Evolutionary conservation across 768 basidiomycete genomes (phyloP), one percentile per base, ranked within the genome.

Genomic region (Hemileccinum impolitum): DNA sequence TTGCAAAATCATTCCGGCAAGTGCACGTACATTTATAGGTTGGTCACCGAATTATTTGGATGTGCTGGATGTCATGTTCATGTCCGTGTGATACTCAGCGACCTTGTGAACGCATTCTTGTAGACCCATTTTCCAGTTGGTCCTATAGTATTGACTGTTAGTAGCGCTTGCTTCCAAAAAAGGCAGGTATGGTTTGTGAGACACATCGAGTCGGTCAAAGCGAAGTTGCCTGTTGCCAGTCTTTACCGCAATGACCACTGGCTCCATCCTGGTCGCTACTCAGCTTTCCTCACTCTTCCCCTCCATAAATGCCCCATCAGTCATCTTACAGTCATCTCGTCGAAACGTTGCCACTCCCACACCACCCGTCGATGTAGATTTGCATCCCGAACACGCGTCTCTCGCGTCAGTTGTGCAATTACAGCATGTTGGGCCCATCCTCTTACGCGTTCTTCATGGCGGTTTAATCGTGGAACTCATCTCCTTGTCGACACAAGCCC

Each of bases 381-480:
- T 76, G 8, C 81, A 80, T 39, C 66, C 75, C 11, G 87, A 91
- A 66, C 91, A 94, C 73, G 90, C 91, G 39, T 76, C 78, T 12
- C 78, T 76, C 62, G 76, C 85, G 28, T 75, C 77, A 17, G 55
- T 82, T 45, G 72, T 86, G 48, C 75, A 83, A 54, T 74, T 82
- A 5, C 70, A 74, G 13, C 61, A 67, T 32, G 79, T 83, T 3
- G 86, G 87, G 14, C 76, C 84, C 42, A 74, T 93, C 45, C 76
- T 92, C 44, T 67, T 85, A 40, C 85, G 92, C 51, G 76, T 90
- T 39, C 73, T 92, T 46, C 85, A 92, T 53, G 81, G 78, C 39
- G 85, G 84, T 21, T 68, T 82, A 53, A 83, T 90, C 43, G 67
- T 91, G 37, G 89, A 94, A 60, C 78, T 94, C 39, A 62, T 83